These are phyloP conservation scores for Beta corolliflora DNA, from an alignment of 179 eudicot genomes.

Conservation along the genomic window DNA sequence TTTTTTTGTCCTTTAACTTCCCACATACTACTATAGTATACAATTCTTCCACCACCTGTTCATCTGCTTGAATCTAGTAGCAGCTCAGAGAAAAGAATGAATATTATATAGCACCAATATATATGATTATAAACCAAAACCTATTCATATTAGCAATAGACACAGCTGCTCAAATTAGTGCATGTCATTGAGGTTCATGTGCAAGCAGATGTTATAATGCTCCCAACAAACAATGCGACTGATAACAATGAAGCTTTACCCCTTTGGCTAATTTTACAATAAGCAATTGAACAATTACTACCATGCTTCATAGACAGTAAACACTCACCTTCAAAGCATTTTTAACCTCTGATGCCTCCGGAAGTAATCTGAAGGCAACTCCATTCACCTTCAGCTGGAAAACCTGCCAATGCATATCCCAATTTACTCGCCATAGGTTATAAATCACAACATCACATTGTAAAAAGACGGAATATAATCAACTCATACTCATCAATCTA, in stretches of 20 bases:
- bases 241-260: not conserved
- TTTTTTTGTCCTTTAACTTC: not conserved
- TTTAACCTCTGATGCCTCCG: conserved; percentile 65
- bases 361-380: conserved; percentile 83
- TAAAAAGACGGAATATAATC: not conserved
- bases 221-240: not conserved
- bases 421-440: not conserved
- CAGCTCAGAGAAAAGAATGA: not conserved
- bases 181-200: not conserved
- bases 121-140: not conserved
- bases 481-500: not conserved
- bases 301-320: not conserved
- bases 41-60: not conserved
- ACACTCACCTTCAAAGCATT: conserved; percentile 64
- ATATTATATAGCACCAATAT: too few relatives aligned
- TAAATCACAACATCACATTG: not conserved
- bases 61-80: not conserved
- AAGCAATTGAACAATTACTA: not conserved
- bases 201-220: not conserved
- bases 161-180: not conserved
- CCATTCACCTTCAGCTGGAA: conserved; percentile 72
- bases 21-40: not conserved
- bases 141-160: not conserved
- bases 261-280: not conserved
- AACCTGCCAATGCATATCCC: conserved; percentile 49